Percentiles rank a stretch among this genome's conserved stretches.
phyloP scores from a whole-genome alignment of 1,284 basidiomycete species.

The Cryptococcus maquisensis region DNA sequence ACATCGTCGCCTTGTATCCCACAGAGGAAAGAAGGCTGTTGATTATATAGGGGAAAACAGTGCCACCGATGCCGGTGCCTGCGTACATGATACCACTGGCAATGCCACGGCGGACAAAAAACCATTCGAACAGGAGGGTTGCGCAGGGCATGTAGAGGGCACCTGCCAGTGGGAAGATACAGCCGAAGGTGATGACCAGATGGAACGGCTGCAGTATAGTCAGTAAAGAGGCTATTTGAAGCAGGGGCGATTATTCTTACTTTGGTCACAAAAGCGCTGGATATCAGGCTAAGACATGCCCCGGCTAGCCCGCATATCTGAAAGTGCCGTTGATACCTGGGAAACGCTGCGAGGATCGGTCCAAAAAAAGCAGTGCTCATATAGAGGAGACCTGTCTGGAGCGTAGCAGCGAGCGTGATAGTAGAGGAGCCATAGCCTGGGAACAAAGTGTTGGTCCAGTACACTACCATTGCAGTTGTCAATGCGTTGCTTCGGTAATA shows the following conservation, averaged over 20 bases:
- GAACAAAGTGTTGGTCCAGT: constrained; percentile 43
- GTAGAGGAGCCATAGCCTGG: constrained; percentile 29
- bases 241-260: background rate
- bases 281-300: constrained; percentile 27
- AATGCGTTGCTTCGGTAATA: no score
- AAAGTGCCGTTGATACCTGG: constrained; percentile 23
- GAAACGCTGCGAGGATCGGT: constrained; percentile 32
- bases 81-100: constrained; percentile 46
- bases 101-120: constrained; percentile 38
- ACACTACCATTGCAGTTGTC: constrained; percentile 11
- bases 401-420: constrained; percentile 43
- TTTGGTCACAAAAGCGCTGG: constrained; percentile 40
- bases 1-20: constrained; percentile 46
- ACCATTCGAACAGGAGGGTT: constrained; percentile 48
- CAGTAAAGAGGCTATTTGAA: background rate
- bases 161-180: constrained; percentile 41
- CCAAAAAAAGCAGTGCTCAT: constrained; percentile 37
- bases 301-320: constrained; percentile 30
- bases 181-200: constrained; percentile 41
- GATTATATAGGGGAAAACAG: constrained; percentile 44
- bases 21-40: constrained; percentile 36
- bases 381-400: constrained; percentile 45
- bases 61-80: constrained; percentile 44
- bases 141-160: constrained; percentile 45
- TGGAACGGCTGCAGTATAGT: constrained; percentile 33